These are phyloP conservation scores for Colletotrichum lentis DNA, from an alignment of 2,329 filamentous ascomycete genomes.

Conservation along the genomic window DNA sequence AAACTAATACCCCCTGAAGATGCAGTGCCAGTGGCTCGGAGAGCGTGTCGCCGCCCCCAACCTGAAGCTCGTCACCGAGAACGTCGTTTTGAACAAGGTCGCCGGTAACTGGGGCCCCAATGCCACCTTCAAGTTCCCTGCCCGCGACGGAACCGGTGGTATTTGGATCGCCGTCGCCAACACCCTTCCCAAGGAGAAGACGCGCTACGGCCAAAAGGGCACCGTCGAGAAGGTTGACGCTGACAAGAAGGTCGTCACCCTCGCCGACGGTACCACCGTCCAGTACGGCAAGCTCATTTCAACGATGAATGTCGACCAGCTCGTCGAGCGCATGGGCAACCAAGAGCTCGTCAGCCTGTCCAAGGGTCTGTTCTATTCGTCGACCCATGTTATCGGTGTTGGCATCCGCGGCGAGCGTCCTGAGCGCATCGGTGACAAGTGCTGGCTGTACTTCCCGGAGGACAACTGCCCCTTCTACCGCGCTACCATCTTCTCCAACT, in stretches of 20 bases:
- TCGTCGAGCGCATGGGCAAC: slow-evolving; percentile 88
- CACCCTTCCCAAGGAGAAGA: slow-evolving; percentile 91
- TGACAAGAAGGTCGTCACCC: slow-evolving; percentile 80
- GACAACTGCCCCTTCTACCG: slow-evolving; percentile 99
- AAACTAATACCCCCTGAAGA: slow-evolving; percentile 60
- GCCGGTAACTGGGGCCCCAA: slow-evolving; percentile 99
- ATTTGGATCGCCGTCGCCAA: slow-evolving; percentile 99
- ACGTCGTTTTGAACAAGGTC: slow-evolving; percentile 94
- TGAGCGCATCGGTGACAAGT: slow-evolving; percentile 98
- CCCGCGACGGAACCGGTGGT: slow-evolving; percentile 92
- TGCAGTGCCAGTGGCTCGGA: slow-evolving; percentile 98
- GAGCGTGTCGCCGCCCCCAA: slow-evolving; percentile 98
- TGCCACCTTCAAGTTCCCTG: slow-evolving; percentile 97
- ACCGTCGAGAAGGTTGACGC: slow-evolving; percentile 88
- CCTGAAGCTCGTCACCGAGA: slow-evolving; percentile 90
- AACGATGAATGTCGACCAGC: slow-evolving; percentile 93
- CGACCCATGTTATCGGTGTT: slow-evolving; percentile 96
- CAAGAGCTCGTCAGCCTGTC: slow-evolving; percentile 81
- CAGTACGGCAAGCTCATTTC: slow-evolving; percentile 92
- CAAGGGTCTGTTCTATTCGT: slow-evolving; percentile 96
- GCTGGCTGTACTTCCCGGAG: slow-evolving; percentile 99
- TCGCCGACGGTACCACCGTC: slow-evolving; percentile 86
- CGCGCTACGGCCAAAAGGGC: slow-evolving; percentile 84
- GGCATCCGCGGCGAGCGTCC: slow-evolving; percentile 91
- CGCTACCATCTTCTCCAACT: slow-evolving; percentile 99